Evolutionary conservation across 306 rosid genomes (phyloP), one percentile per base, ranked within the genome.

Genomic region (Quercus engelmannii): DNA sequence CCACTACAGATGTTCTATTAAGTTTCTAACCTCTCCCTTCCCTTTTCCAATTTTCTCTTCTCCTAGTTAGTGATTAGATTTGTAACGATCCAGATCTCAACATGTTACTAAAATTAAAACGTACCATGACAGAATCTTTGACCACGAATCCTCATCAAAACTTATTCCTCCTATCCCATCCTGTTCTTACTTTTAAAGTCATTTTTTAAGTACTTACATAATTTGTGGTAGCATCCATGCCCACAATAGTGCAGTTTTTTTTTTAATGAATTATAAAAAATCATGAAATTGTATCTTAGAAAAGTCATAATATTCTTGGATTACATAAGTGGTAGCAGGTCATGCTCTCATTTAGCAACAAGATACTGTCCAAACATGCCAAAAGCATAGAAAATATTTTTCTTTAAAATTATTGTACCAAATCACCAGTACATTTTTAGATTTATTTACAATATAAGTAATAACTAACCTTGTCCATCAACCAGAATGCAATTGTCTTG

Each of bases 401-500:
- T 58, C 64, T 58, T n/a, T 58, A 9, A 58, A 58, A 58, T 9
- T 20, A 58, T 9, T 59, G 15, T 31, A 21, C 12, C 13, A 23
- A 59, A 26, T 23, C 31, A 59, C 25, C 17, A 23, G 13, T 11
- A 23, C 33, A 3, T 41, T 76, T 68, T 28, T 59, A 65, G 33
- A 56, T 74, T 83, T 68, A 52, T 63, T 72, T 64, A 74, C 38
- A 49, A 61, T 8, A 69, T 23, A 84, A 72, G 70, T 65, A 79
- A 43, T 75, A 75, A 74, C 56, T 51, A 51, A 96, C 99, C 99
- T 96, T 96, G 91, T 96, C 98, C 99, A 96, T 96, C 89, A 96
- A 87, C 99, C 99, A 96, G 82, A 96, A 96, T 70, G 99, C 99
- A 80, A 93, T 79, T 82, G 99, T 96, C 87, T 96, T 96, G 85